Evolutionary conservation across 2,329 filamentous ascomycete species (phyloP).

Genomic region (Gnomoniopsis sp.): DNA sequence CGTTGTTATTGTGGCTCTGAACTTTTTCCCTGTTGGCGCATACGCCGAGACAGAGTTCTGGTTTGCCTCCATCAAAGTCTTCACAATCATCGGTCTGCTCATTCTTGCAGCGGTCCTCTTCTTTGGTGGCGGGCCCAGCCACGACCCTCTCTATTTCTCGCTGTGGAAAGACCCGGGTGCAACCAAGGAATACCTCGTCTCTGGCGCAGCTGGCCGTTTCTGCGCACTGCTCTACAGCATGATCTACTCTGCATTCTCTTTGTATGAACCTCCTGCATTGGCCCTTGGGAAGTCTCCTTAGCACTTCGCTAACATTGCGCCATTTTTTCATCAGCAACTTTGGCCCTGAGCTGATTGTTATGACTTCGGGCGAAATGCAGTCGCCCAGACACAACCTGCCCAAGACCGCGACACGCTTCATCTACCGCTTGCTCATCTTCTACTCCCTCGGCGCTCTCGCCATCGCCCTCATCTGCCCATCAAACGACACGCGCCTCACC

Average conservation of each 20-base stretch:
- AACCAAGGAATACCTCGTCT: slow-evolving; percentile 38
- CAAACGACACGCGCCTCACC: slow-evolving; percentile 29
- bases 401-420: slow-evolving; percentile 22
- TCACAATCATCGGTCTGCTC: slow-evolving; percentile 7
- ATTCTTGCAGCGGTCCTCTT: slow-evolving; percentile 4
- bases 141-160: slow-evolving; percentile 34
- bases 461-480: slow-evolving; percentile 31
- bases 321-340: background rate
- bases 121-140: slow-evolving; percentile 6
- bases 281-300: too few relatives aligned
- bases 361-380: slow-evolving; percentile 19
- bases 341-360: slow-evolving; percentile 18
- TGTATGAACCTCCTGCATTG: too few relatives aligned
- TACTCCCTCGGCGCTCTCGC: slow-evolving; percentile 27
- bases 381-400: slow-evolving; percentile 19
- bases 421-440: slow-evolving; percentile 30
- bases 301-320: too few relatives aligned
- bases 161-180: slow-evolving; percentile 42
- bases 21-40: slow-evolving; percentile 16
- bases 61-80: slow-evolving; percentile 11
- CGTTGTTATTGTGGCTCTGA: slow-evolving; percentile 19
- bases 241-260: slow-evolving; percentile 25
- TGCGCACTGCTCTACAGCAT: slow-evolving; percentile 43
- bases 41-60: slow-evolving; percentile 14
- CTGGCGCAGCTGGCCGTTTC: slow-evolving; percentile 36